Evolutionary conservation across 2,329 filamentous ascomycete genomes (phyloP), one percentile per base, ranked within the genome.

Genomic region (Monilinia laxa): DNA sequence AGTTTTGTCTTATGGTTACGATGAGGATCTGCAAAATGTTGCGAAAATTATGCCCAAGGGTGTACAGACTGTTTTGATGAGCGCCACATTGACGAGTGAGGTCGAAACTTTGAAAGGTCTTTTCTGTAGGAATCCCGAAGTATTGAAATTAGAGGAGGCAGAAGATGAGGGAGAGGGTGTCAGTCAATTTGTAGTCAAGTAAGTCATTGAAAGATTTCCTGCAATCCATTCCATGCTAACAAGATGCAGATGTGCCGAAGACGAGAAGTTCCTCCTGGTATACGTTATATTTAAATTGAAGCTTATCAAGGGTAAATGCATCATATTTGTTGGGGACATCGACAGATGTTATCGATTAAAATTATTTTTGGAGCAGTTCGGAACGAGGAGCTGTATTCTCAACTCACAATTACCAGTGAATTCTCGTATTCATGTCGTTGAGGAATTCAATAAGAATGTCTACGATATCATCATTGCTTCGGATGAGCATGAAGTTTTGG

Each of bases 391-490:
- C 74, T 96, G 92, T 78, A 91, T 97, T 38, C 81, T 99, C 52
- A 99, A 99, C 80, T 95, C 92, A 0, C 94, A 99, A 76, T 80
- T 99, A 47, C 95, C 95, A 0, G 89, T 98, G 71, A 97, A 97
- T 75, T 95, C 91, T 1, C 85, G 95, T 68, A 87, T 97, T 51
- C 94, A 99, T 76, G 93, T 97, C 2, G 94, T 99, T 3, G 91
- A 98, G 74, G 93, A 98, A 77, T 99, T 99, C 80, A 99, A 98
- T 81, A 91, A 91, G 79, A 91, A 92, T 64, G 88, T 98, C 9
- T 99, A 99, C 82, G 94, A 99, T 74, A 97, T 98, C 69, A 93
- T 99, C 72, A 97, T 99, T 73, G 95, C 95, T 0, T 93, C 92
- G 0, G 95, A 99, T 73, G 93, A 97, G 76, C 90, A 91, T 71